Base-by-base conservation (phyloP, 108 stramenopile species). In the Fragilaria radians region DNA sequence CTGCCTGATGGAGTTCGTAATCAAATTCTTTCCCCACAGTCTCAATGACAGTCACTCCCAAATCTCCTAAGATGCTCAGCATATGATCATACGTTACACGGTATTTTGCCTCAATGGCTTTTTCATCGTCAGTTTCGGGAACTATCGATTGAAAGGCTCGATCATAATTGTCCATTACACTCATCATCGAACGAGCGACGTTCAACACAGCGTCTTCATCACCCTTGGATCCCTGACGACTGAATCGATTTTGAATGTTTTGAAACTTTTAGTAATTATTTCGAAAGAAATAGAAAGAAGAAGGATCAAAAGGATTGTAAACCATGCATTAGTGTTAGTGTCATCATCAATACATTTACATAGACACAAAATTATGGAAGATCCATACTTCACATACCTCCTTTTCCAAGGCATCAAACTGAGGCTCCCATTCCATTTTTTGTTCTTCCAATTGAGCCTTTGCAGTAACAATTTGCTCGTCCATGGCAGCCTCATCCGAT, bases 21-120 rank as follows among this genome's bases (percentile, higher is more conserved):
- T 94, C 81, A 67, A 94, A 94, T 48, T 94, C 92, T 9, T 24
- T 71, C 33, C 92, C 92, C 32, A 94, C 76, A 49, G 88, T 94
- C 36, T 77, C 73, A 18, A 94, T 77, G 59, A 80, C 74, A 34
- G 78, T 77, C 56, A 94, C 92, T 50, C 89, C 89, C 57, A 90
- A 68, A 19, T 80, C 76, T 21, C 46, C 52, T 48, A 94, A 85
- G n/a, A 69, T 61, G 23, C 70, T 61, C 61, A 85, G 22, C 32
- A 94, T 79, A 48, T 62, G 67, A 52, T 79, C 69, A 61, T 88
- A 88, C 0, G 74, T 78, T 23, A 48, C 54, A 58, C 74, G 82
- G 82, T 88, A 94, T 19, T 70, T 83, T 19, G 69, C 74, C 36
- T 81, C 83, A 55, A 92, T 85, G 21, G 57, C 79, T 25, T 59